Evolutionary conservation across 306 rosid genomes (phyloP).

Genomic region (Quercus wislizeni): DNA sequence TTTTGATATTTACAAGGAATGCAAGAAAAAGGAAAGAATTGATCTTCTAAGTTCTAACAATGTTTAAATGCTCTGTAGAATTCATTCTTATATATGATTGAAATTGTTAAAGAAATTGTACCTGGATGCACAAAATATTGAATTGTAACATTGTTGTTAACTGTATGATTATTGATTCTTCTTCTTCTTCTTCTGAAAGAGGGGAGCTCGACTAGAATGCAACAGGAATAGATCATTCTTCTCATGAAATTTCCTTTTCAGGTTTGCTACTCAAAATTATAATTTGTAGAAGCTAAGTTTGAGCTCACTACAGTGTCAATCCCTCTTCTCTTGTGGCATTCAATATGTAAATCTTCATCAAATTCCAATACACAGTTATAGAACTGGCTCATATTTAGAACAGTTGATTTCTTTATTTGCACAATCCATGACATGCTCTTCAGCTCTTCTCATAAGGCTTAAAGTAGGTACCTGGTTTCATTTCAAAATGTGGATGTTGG

Average conservation of each 20-base stretch:
- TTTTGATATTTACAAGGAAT: constrained; percentile 87
- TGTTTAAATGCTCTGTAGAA: constrained; percentile 1
- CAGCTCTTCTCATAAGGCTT: background rate
- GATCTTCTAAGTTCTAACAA: background rate
- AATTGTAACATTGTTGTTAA: background rate
- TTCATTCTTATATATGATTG: background rate
- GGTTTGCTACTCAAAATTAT: background rate
- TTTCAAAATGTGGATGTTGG: background rate
- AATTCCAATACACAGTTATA: background rate
- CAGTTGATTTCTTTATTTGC: background rate
- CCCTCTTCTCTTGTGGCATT: background rate
- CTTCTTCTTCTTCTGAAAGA: constrained; percentile 44
- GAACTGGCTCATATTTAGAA: background rate
- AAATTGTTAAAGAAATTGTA: background rate
- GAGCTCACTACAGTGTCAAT: background rate
- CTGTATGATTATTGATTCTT: constrained; percentile 12
- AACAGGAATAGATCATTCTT: constrained; percentile 72
- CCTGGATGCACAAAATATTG: background rate
- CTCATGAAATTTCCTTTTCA: constrained; percentile 49
- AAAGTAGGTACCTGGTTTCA: background rate
- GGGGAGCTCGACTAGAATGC: constrained; percentile 89
- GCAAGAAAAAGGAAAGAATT: constrained; percentile 89
- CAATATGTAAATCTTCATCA: background rate
- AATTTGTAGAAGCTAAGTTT: background rate
- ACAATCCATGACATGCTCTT: background rate